Conservation (phyloP, 768 basidiomycete genomes). For the Mycena filopes region DNA sequence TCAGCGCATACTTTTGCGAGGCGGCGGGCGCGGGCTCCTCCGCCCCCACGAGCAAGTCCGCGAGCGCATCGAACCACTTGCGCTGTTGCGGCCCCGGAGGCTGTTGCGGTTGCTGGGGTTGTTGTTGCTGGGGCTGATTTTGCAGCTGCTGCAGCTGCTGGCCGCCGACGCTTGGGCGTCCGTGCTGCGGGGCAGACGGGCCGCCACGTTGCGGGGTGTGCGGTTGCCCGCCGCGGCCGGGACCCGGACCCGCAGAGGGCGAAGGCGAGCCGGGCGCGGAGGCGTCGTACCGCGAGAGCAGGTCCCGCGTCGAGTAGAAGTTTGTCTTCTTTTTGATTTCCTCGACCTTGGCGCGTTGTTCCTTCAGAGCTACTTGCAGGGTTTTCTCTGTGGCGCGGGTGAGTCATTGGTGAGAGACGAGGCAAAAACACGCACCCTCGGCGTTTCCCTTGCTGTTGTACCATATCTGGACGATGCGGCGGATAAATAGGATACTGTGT, state of each 20-base stretch:
- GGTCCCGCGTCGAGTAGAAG: constrained; percentile 90
- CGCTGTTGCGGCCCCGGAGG: constrained; percentile 71
- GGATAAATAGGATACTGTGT: constrained; percentile 74
- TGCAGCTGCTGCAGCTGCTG: no score
- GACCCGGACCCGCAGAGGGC: not conserved
- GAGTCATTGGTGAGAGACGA: not conserved
- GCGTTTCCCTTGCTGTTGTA: constrained; percentile 81
- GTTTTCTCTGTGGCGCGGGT: constrained; percentile 70
- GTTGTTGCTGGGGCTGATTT: no score
- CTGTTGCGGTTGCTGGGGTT: constrained; percentile 1
- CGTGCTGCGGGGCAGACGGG: no score
- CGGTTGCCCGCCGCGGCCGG: not conserved
- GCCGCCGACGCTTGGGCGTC: no score
- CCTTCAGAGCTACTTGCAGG: constrained; percentile 75
- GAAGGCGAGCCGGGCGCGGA: constrained; percentile 41
- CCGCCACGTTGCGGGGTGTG: constrained; percentile 3
- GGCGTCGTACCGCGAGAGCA: constrained; percentile 92
- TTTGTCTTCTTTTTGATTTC: constrained; percentile 99
- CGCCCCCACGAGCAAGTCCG: constrained; percentile 87
- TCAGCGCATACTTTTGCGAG: constrained; percentile 76
- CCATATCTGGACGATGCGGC: constrained; percentile 87
- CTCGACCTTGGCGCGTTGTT: constrained; percentile 88
- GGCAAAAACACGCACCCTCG: constrained; percentile 66
- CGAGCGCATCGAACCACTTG: constrained; percentile 89
- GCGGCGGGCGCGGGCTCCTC: constrained; percentile 67